phyloP scores from a whole-genome alignment of 2,329 filamentous ascomycete species.

The Endoconidiophora polonica region DNA sequence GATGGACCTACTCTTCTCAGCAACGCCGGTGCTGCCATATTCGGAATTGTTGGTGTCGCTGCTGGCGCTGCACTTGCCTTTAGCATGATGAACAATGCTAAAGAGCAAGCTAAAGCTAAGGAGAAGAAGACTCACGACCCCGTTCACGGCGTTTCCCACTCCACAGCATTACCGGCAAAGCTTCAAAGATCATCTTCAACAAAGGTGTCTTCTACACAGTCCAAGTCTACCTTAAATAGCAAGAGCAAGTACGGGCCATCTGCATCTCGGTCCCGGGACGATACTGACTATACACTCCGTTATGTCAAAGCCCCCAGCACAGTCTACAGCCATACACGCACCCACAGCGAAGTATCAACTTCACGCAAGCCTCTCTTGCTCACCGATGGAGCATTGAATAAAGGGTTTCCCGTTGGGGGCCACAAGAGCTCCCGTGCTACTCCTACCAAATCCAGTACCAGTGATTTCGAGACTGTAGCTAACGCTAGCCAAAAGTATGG shows the following conservation, averaged over 20 bases:
- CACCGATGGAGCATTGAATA: neutral
- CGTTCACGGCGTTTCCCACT: neutral
- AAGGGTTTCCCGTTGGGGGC: neutral
- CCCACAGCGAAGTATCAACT: constrained; percentile 2
- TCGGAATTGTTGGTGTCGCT: constrained; percentile 13
- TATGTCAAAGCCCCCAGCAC: constrained; percentile 9
- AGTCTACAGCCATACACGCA: neutral
- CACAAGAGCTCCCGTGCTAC: neutral
- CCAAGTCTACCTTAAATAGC: neutral
- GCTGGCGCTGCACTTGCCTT: constrained; percentile 13
- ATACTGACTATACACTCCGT: neutral
- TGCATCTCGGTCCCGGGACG: constrained; percentile 4
- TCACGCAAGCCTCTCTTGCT: neutral
- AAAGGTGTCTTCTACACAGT: neutral
- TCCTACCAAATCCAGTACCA: neutral
- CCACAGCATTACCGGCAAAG: neutral
- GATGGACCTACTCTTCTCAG: constrained; percentile 10
- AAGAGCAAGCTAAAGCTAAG: neutral
- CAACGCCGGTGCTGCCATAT: constrained; percentile 7
- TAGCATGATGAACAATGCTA: constrained; percentile 10
- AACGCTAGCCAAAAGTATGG: constrained; percentile 9
- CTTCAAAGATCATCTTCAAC: neutral
- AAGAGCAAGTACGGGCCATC: constrained; percentile 10
- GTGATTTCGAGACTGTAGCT: constrained; percentile 4
- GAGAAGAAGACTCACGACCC: neutral